Evolutionary conservation across 805 yeast genomes (phyloP).

Genomic region (Ogataea methanolica): DNA sequence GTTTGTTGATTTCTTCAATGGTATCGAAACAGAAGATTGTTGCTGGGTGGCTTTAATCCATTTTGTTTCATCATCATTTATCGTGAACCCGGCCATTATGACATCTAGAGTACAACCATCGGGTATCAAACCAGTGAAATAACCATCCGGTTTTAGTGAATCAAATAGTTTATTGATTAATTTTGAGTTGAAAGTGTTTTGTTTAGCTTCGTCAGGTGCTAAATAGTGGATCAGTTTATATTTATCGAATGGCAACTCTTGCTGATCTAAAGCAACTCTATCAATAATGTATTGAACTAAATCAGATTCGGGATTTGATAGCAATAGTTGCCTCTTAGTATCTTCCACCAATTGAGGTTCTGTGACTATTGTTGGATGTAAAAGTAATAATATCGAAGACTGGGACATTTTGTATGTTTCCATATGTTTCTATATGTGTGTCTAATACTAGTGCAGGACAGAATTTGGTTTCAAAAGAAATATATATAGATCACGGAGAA

Average conservation of each 20-base stretch:
- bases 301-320: constrained; percentile 26
- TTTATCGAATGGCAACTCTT: constrained; percentile 31
- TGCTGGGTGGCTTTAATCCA: constrained; percentile 52
- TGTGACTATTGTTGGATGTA: constrained; percentile 66
- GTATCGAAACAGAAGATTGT: constrained; percentile 15
- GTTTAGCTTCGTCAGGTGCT: constrained; percentile 47
- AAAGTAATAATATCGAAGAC: constrained; percentile 36
- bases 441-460: no score
- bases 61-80: constrained; percentile 32
- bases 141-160: constrained; percentile 41
- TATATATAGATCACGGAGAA: no score
- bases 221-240: constrained; percentile 47
- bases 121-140: constrained; percentile 50
- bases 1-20: constrained; percentile 15
- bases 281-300: constrained; percentile 53
- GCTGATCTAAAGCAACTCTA: constrained; percentile 47
- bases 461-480: no score
- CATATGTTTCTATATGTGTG: no score
- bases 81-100: constrained; percentile 60
- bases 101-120: constrained; percentile 52
- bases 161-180: constrained; percentile 37
- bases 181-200: constrained; percentile 42
- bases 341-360: constrained; percentile 42
- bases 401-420: no score
- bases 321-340: constrained; percentile 31